Base-by-base conservation (phyloP, 176 grass and related monocot species). In the Avena atlantica region DNA sequence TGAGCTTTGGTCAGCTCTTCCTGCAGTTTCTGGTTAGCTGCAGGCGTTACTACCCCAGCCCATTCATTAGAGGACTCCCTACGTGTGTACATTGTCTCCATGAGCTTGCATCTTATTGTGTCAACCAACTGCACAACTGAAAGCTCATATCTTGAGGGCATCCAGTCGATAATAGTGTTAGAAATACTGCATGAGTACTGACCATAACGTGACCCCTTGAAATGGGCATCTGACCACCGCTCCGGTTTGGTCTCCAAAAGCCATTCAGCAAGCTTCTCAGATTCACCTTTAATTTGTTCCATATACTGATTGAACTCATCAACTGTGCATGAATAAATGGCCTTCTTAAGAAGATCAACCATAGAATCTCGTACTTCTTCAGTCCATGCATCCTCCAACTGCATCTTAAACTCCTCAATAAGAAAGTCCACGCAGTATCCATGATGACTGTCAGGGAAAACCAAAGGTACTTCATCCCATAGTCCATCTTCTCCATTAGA, bases 51-150 rank as follows among this genome's bases (percentile, higher is more conserved):
- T 50, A 82, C 50, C n/a, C 89, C 92, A 19, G 89, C 36, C 97
- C 97, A 99, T 21, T 87, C 68, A 76, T 90, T 99, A 78, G 85
- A 93, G 61, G 90, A 89, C 59, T 91, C 92, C 56, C 90, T 70
- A 5, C 97, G 92, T 31, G 70, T 89, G 77, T 96, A 95, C 92
- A 99, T 99, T 89, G 94, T 93, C 89, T 99, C 97, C 94, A 95
- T 95, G 49, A 99, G 88, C 82, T 94, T 96, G 76, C 94, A 94
- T 52, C 93, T 92, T 80, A 99, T 89, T 2, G 88, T 86, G 79
- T 99, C 97, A 81, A 96, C 87, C 82, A 99, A 91, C 81, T 99
- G 92, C 12, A 96, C 90, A 63, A 99, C 92, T 12, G 93, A 94
- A 58, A 95, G 88, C 89, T 99, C 97, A 11, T 94, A 91, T 87